phyloP scores from a whole-genome alignment of 495 filamentous ascomycete species.

The Podospora pseudocomata region DNA sequence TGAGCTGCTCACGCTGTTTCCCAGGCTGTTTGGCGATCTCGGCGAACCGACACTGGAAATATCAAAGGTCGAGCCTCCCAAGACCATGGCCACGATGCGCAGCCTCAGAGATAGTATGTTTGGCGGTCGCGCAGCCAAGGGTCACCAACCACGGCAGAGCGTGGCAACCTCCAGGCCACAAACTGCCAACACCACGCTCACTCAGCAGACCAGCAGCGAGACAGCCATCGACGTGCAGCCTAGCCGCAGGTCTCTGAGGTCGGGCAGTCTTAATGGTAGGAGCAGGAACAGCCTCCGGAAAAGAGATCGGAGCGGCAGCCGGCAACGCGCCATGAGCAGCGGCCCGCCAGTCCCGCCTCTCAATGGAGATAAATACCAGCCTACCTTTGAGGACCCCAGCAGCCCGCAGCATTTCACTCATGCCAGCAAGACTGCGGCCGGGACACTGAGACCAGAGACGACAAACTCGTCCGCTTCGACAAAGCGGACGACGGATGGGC shows the following conservation, averaged over 20 bases:
- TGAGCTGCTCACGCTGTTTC: conserved; percentile 78
- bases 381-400: conserved; percentile 35
- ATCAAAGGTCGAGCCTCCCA: conserved; percentile 51
- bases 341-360: conserved; percentile 28
- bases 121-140: conserved; percentile 49
- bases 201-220: conserved; percentile 40
- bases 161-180: conserved; percentile 28
- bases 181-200: conserved; percentile 37
- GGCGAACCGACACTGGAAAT: conserved; percentile 33
- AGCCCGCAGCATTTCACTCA: conserved; percentile 36
- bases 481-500: conserved; percentile 3
- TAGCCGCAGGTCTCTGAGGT: conserved; percentile 32
- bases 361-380: conserved; percentile 41
- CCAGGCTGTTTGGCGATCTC: conserved; percentile 64
- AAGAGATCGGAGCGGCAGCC: conserved; percentile 41
- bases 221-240: conserved; percentile 34
- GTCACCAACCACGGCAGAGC: conserved; percentile 29
- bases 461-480: conserved; percentile 26
- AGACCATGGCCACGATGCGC: conserved; percentile 67
- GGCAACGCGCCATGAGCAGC: conserved; percentile 34
- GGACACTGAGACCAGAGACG: conserved; percentile 2
- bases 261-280: conserved; percentile 36
- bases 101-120: conserved; percentile 75
- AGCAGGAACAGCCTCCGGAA: conserved; percentile 47
- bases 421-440: conserved; percentile 21